phyloP scores from a whole-genome alignment of 2,329 filamentous ascomycete genomes.

The Grosmannia huntii region DNA sequence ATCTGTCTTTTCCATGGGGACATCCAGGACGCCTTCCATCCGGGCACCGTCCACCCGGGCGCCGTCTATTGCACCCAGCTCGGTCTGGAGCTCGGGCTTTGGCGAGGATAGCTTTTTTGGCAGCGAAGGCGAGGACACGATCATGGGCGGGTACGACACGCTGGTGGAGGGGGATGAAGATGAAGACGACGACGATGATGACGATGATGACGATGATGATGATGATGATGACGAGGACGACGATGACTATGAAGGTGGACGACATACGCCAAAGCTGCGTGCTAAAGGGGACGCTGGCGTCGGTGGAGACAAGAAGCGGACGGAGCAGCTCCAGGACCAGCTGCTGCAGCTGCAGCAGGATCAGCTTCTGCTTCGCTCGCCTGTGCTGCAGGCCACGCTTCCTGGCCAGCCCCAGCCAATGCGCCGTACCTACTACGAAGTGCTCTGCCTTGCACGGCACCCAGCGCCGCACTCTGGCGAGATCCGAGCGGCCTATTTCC shows the following conservation, averaged over 20 bases:
- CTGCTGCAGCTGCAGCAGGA: background rate
- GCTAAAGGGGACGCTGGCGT: background rate
- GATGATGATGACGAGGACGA: slow-evolving; percentile 12
- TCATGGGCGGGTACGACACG: slow-evolving; percentile 10
- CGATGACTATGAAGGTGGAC: background rate
- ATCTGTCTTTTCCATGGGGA: slow-evolving; percentile 10
- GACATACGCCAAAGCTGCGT: background rate
- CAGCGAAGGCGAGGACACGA: slow-evolving; percentile 1
- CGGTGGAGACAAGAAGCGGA: background rate
- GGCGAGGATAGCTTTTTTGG: background rate
- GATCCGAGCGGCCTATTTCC: slow-evolving; percentile 31
- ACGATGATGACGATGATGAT: slow-evolving; percentile 10
- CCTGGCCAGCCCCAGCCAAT: background rate
- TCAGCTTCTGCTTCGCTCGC: background rate
- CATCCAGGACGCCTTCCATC: slow-evolving; percentile 8
- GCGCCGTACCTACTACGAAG: slow-evolving; percentile 28
- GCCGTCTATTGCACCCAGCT: slow-evolving; percentile 11
- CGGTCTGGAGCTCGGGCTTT: background rate
- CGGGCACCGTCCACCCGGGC: slow-evolving; percentile 13
- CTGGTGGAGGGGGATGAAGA: slow-evolving; percentile 12
- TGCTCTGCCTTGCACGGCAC: slow-evolving; percentile 27
- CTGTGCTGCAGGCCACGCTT: background rate
- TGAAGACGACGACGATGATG: slow-evolving; percentile 10
- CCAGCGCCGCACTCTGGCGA: slow-evolving; percentile 19
- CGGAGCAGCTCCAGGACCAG: background rate